Evolutionary conservation across 805 yeast genomes (phyloP), one percentile per base, ranked within the genome.

Genomic region (Pichia eremophila): DNA sequence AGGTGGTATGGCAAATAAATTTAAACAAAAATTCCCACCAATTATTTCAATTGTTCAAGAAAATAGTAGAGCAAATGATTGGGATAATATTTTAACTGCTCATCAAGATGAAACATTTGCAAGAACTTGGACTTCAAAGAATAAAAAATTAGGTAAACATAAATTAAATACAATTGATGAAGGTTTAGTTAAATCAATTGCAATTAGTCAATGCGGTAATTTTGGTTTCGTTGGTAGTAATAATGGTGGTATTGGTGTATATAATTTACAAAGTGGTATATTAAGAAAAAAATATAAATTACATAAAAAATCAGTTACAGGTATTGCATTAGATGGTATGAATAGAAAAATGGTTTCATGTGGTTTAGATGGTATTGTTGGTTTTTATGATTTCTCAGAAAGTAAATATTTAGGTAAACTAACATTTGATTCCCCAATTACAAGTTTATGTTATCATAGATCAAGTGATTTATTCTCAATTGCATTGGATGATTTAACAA

Each of bases 31-130:
- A 57, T 81, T 87, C 56, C 84, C 96, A 2, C 93, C 87, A 52
- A 79, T 87, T 51, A 70, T 78, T 7, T 70, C 77, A 41, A 72
- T 90, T 54, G 82, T 91, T 2, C 79, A 83, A 54, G 83, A 85
- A 51, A 79, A 79, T 50, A 75, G 86, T 27, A 75, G 93, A 58
- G 82, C 80, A 59, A 88, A 87, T 34, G 90, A 88, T 46, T 93
- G 99, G 99, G 98, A 88, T 59, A 90, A 90, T 58, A 73, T 93
- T 45, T 61, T 95, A 7, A 87, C 98, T 19, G 91, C 87, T 0
- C 98, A 93, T 66, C 81, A 82, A 57, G 87, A 82, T 50, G 93
- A 85, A 58, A 66, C 71, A 1, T 81, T 79, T 66, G 99, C 96
- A 1, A 78, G 95, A 56, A 86, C 96, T 1, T 93, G 99, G 98